Conservation (phyloP, 305 asterid genomes). For the Petunia hybrid region DNA sequence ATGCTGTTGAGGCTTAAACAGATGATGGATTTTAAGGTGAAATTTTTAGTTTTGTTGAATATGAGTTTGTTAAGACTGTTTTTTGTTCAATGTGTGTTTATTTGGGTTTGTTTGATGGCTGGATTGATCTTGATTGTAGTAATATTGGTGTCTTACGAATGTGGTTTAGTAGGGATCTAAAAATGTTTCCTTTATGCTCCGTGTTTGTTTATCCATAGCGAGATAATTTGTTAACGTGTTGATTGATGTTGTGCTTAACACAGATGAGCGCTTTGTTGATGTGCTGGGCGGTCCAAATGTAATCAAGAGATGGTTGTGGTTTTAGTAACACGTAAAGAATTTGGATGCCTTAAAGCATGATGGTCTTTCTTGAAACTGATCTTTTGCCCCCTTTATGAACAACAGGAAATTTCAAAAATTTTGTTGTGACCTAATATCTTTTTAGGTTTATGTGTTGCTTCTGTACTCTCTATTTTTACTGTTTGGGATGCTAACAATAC, state of each 20-base stretch:
- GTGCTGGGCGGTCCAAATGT: not conserved
- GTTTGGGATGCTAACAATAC: not conserved
- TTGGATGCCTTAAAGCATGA: not conserved
- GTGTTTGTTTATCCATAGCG: not conserved
- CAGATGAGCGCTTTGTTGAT: conserved; percentile 5
- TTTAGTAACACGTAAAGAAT: not conserved
- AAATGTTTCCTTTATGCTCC: not conserved
- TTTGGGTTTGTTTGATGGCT: not conserved
- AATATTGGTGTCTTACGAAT: not conserved
- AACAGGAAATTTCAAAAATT: conserved; percentile 12
- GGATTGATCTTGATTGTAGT: conserved; percentile 2
- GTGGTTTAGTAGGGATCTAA: not conserved
- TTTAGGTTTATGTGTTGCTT: not conserved
- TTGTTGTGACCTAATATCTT: conserved; percentile 7
- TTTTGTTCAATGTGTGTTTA: conserved; percentile 21
- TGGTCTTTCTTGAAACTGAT: conserved; percentile 1
- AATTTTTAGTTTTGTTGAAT: not conserved
- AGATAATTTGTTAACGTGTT: conserved; percentile 8
- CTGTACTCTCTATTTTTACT: not conserved
- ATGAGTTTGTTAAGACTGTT: not conserved
- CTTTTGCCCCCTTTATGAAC: conserved; percentile 2
- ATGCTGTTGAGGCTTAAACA: conserved; percentile 68
- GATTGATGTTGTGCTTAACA: conserved; percentile 9
- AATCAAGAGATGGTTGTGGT: not conserved
- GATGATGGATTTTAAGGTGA: conserved; percentile 84